A percentile compares a stretch with the other conserved stretches of the same genome.
Conservation (phyloP, 441 rosid species). For the Pelargonium cotyledonis region DNA sequence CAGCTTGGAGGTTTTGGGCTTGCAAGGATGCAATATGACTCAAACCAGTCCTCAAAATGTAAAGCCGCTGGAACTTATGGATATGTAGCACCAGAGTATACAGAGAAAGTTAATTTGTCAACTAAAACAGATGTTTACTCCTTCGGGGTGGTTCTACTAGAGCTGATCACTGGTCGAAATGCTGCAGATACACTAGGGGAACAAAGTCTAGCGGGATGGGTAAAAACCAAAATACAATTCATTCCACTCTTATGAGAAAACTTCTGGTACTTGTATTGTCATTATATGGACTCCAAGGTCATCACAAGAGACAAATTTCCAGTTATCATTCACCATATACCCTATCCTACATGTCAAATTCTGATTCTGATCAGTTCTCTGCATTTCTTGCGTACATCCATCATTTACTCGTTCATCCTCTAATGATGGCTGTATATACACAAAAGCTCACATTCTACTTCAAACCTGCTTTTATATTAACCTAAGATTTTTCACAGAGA, state of each 20-base stretch:
- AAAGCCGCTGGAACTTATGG: constrained; percentile 29
- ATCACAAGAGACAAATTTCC: neutral
- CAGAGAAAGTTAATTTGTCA: constrained; percentile 29
- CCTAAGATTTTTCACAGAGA: too few species aligned
- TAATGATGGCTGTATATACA: neutral
- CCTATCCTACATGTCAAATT: neutral
- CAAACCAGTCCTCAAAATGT: constrained; percentile 24
- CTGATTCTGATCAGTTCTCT: neutral
- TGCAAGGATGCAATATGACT: constrained; percentile 17
- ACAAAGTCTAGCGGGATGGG: constrained; percentile 30
- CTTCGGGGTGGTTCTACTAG: constrained; percentile 44
- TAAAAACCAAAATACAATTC: constrained; percentile 18
- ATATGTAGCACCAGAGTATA: constrained; percentile 44
- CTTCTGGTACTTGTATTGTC: neutral
- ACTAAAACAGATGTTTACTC: constrained; percentile 48
- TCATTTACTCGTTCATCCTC: neutral
- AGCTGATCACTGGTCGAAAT: constrained; percentile 34
- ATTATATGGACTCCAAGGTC: neutral
- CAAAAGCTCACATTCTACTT: neutral
- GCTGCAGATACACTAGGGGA: constrained; percentile 18
- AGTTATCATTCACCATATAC: neutral
- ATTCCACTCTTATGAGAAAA: neutral
- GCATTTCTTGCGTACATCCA: neutral
- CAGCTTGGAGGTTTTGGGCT: constrained; percentile 49
- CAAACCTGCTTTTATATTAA: too few species aligned